A percentile compares a stretch with the other conserved stretches of the same genome.
Evolutionary conservation across 1,139 yeast genomes (phyloP).

Genomic region (Wickerhamomyces sp.): DNA sequence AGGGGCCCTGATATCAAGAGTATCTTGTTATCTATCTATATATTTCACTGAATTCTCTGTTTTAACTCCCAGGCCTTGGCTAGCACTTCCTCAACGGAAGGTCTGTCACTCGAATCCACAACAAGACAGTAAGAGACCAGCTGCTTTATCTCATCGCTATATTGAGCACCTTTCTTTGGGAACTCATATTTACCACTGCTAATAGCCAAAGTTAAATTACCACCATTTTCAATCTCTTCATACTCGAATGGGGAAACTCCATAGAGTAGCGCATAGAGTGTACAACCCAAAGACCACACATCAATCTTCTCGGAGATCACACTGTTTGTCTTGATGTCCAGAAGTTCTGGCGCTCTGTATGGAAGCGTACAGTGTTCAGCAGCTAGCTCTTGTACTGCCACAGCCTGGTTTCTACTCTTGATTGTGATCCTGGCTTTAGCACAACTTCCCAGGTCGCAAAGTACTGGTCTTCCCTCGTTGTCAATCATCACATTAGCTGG

Average conservation of each 20-base stretch:
- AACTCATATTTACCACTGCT: slow-evolving; percentile 62
- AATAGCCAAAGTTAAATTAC: slow-evolving; percentile 73
- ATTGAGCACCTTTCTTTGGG: slow-evolving; percentile 48
- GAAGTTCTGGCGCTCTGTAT: slow-evolving; percentile 84
- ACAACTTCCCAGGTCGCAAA: slow-evolving; percentile 84
- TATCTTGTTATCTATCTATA: no score
- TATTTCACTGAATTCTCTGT: background rate
- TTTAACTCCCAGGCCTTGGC: slow-evolving; percentile 39
- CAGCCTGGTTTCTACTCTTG: slow-evolving; percentile 61
- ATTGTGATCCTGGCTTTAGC: slow-evolving; percentile 54
- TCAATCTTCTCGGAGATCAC: slow-evolving; percentile 70
- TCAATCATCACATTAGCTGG: slow-evolving; percentile 87
- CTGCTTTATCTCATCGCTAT: slow-evolving; percentile 49
- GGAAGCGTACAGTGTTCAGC: slow-evolving; percentile 85
- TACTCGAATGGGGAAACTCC: slow-evolving; percentile 84
- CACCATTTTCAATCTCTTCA: slow-evolving; percentile 77
- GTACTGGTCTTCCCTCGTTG: slow-evolving; percentile 67
- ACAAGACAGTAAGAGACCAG: slow-evolving; percentile 57
- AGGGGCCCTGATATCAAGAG: no score
- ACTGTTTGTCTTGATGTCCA: slow-evolving; percentile 66
- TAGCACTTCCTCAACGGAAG: slow-evolving; percentile 54
- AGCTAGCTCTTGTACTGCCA: slow-evolving; percentile 73
- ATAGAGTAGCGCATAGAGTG: slow-evolving; percentile 71
- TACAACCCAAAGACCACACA: slow-evolving; percentile 89
- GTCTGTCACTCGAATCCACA: slow-evolving; percentile 56